These are phyloP conservation scores for Gonapodya prolifera DNA, from an alignment of 192 early-diverging fungal species.

Conservation along the genomic window DNA sequence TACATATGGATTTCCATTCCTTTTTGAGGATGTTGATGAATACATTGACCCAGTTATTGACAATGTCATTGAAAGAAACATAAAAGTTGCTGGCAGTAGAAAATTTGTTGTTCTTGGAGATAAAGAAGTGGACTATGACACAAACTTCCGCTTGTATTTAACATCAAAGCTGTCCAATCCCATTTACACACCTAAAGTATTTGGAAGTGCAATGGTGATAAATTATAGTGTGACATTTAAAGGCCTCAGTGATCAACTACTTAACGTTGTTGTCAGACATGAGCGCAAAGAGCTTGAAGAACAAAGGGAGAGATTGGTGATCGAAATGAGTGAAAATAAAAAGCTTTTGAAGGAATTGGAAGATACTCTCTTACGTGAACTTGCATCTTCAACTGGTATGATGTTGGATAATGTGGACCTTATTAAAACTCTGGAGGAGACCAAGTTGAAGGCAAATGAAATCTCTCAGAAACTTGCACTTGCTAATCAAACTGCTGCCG, in stretches of 20 bases:
- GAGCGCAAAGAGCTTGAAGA: constrained; percentile 56
- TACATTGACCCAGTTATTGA: constrained; percentile 45
- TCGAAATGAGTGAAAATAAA: constrained; percentile 55
- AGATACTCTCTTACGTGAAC: constrained; percentile 45
- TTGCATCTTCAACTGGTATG: constrained; percentile 47
- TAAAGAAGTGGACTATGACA: constrained; percentile 44
- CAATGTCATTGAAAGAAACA: constrained; percentile 49
- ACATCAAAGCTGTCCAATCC: constrained; percentile 53
- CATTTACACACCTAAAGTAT: constrained; percentile 50
- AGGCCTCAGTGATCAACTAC: constrained; percentile 48
- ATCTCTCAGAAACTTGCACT: constrained; percentile 48
- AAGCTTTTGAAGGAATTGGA: constrained; percentile 54
- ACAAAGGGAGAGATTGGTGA: constrained; percentile 44
- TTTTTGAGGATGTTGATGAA: constrained; percentile 56
- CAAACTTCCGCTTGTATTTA: constrained; percentile 45
- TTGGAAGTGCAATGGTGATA: constrained; percentile 46
- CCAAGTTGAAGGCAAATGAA: constrained; percentile 49
- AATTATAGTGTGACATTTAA: constrained; percentile 51
- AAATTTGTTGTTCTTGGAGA: constrained; percentile 50
- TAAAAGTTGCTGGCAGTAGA: constrained; percentile 41
- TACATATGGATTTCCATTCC: constrained; percentile 36
- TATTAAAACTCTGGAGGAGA: constrained; percentile 46
- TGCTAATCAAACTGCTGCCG: constrained; percentile 52
- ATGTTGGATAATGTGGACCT: constrained; percentile 52
- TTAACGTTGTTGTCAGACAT: constrained; percentile 47